A percentile compares a stretch with the other conserved stretches of the same genome.
phyloP scores from a whole-genome alignment of 1,139 yeast species.

The Saccharomycopsis phalli region DNA sequence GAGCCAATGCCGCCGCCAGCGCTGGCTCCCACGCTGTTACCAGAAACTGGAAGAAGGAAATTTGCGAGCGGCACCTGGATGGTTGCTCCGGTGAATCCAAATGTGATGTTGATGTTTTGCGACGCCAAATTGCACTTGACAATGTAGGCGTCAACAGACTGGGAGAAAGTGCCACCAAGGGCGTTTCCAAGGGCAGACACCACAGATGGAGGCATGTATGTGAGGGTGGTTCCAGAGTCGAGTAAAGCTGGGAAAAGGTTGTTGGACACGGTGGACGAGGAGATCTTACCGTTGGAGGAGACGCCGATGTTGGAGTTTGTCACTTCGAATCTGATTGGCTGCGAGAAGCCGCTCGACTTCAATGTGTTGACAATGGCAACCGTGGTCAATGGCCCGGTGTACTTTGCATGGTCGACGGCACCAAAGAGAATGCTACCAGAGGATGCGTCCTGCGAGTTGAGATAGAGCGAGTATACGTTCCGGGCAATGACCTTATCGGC shows the following conservation, averaged over 20 bases:
- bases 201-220: slow-evolving; percentile 41
- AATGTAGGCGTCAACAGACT: slow-evolving; percentile 29
- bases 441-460: slow-evolving; percentile 32
- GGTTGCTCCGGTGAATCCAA: slow-evolving; percentile 45
- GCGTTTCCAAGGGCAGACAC: slow-evolving; percentile 32
- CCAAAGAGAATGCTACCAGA: slow-evolving; percentile 47
- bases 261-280: slow-evolving; percentile 24
- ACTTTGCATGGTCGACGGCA: slow-evolving; percentile 47
- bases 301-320: slow-evolving; percentile 33
- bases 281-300: slow-evolving; percentile 29
- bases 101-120: slow-evolving; percentile 27
- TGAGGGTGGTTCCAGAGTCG: slow-evolving; percentile 63
- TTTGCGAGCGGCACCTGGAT: slow-evolving; percentile 40
- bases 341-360: slow-evolving; percentile 23
- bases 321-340: slow-evolving; percentile 36
- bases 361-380: slow-evolving; percentile 37
- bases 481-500: slow-evolving; percentile 42
- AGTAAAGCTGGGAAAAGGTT: slow-evolving; percentile 37
- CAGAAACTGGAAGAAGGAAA: slow-evolving; percentile 26
- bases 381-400: slow-evolving; percentile 37
- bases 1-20: not conserved
- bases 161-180: slow-evolving; percentile 33
- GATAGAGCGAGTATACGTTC: slow-evolving; percentile 45
- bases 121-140: slow-evolving; percentile 27
- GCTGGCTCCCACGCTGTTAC: slow-evolving; percentile 13